Base-by-base conservation (phyloP, 2,329 filamentous ascomycete species). In the Sclerotinia borealis region DNA sequence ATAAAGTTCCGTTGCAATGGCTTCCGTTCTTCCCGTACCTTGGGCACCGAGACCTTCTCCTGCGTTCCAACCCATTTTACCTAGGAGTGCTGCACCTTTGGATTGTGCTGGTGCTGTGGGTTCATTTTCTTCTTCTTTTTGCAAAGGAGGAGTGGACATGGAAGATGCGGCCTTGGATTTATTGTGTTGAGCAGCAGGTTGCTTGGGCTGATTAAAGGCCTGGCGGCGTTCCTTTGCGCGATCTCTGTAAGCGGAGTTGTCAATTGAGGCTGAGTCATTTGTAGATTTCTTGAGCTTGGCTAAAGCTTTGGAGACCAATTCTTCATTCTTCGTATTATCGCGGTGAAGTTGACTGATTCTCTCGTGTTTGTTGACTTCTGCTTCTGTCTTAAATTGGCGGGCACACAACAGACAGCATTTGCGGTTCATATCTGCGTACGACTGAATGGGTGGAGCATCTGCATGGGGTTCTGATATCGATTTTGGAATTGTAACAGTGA, bases 41-140 rank as follows among this genome's bases (percentile, higher is more conserved):
- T 83, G 80, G 0, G 83, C 85, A 2, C 88, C 88, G 4, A 91
- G 78, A 0, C 88, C 87, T 63, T 82, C 79, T 10, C 88, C 88
- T 1, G 81, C 78, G 27, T 78, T 84, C 87, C 87, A 91, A 31
- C 88, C 88, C 84, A 90, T 89, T 78, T 90, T 91, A 45, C 85
- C 84, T 45, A 91, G 78, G 71, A 91, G 80, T 3, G 85, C 84
- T 0, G 85, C 85, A 15, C 87, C 87, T 74, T 88, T 90, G 41
- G 84, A 86, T 64, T 79, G 76, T 56, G 73, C 72, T 8, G 79
- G 75, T 9, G 73, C 64, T 1, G 71, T 64, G 6, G 68, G 48
- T 22, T 74, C 67, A 49, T 79, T 78, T 25, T 76, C 70, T 61
- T 80, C 77, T 51, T 79, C 77, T 9, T 75, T 73, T 8, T 66